Evolutionary conservation across 2,329 filamentous ascomycete genomes (phyloP).

Genomic region (Pezizomycotina sp.): DNA sequence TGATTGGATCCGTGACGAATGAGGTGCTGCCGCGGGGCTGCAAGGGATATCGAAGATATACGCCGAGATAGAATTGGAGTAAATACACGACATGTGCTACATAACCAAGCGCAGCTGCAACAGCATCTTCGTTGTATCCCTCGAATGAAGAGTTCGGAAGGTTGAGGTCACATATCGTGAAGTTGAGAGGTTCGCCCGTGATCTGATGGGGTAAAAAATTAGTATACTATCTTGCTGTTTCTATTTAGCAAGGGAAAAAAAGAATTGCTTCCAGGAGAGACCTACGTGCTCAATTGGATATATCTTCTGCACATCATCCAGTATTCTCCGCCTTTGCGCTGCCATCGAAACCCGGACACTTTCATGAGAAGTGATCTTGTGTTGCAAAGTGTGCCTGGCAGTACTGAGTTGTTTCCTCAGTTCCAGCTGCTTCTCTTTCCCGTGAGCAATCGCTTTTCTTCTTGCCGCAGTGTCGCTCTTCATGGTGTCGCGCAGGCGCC

Average conservation of each 20-base stretch:
- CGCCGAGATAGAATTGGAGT: conserved; percentile 65
- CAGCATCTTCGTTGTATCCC: conserved; percentile 51
- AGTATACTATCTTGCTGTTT: conserved; percentile 1
- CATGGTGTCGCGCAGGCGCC: conserved; percentile 50
- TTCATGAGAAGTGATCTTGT: conserved; percentile 41
- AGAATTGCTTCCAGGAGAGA: background rate
- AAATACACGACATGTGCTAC: conserved; percentile 58
- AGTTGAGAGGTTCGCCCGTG: conserved; percentile 49
- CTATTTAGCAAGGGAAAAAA: background rate
- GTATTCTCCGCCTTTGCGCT: conserved; percentile 76
- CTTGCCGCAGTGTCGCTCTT: conserved; percentile 48
- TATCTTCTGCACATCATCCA: conserved; percentile 61
- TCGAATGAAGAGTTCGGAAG: conserved; percentile 69
- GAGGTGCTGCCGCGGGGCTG: conserved; percentile 56
- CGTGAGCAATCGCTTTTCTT: conserved; percentile 48
- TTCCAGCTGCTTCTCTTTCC: conserved; percentile 42
- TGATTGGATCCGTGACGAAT: conserved; percentile 58
- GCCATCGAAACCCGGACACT: conserved; percentile 48
- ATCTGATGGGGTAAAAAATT: conserved; percentile 27
- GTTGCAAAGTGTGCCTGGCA: conserved; percentile 42
- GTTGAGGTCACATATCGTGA: conserved; percentile 63
- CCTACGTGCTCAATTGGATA: conserved; percentile 56
- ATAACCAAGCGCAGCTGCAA: conserved; percentile 68
- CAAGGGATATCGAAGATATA: conserved; percentile 67
- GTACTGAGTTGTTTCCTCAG: conserved; percentile 45